Percentiles rank a stretch among this genome's conserved stretches.
These are phyloP conservation scores for Paraphoma sp. DNA, from an alignment of 2,329 filamentous ascomycete genomes.

Conservation along the genomic window DNA sequence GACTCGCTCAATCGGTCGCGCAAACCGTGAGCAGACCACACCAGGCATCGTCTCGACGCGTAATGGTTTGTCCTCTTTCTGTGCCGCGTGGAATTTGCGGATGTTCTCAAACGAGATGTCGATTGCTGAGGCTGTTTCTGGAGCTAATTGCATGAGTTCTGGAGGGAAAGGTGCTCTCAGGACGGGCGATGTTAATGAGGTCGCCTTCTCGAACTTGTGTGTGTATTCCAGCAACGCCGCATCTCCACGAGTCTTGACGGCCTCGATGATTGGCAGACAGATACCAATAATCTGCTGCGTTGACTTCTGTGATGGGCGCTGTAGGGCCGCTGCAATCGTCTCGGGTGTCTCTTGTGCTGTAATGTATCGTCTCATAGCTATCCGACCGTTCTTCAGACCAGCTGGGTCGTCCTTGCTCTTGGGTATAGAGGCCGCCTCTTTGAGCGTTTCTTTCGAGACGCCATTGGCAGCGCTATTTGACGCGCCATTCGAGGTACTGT, in stretches of 20 bases:
- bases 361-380: constrained; percentile 83
- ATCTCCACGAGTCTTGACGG: constrained; percentile 83
- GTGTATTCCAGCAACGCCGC: constrained; percentile 90
- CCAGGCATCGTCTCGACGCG: constrained; percentile 97
- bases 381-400: constrained; percentile 62
- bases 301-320: constrained; percentile 91
- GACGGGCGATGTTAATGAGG: constrained; percentile 86
- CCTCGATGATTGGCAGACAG: constrained; percentile 88
- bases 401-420: constrained; percentile 60
- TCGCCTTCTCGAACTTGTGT: constrained; percentile 97
- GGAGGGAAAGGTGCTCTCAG: constrained; percentile 87
- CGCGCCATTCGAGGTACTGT: constrained; percentile 1
- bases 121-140: constrained; percentile 89
- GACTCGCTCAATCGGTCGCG: constrained; percentile 91
- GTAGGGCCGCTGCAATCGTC: constrained; percentile 76
- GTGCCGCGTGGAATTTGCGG: constrained; percentile 88
- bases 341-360: constrained; percentile 68
- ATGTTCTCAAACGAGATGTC: constrained; percentile 96
- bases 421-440: constrained; percentile 61
- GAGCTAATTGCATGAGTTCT: constrained; percentile 81
- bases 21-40: constrained; percentile 91
- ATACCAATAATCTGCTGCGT: constrained; percentile 93
- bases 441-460: constrained; percentile 50
- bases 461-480: constrained; percentile 26
- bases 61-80: constrained; percentile 82